Evolutionary conservation across 768 basidiomycete species (phyloP).

Genomic region (Phylloporus arenicola): DNA sequence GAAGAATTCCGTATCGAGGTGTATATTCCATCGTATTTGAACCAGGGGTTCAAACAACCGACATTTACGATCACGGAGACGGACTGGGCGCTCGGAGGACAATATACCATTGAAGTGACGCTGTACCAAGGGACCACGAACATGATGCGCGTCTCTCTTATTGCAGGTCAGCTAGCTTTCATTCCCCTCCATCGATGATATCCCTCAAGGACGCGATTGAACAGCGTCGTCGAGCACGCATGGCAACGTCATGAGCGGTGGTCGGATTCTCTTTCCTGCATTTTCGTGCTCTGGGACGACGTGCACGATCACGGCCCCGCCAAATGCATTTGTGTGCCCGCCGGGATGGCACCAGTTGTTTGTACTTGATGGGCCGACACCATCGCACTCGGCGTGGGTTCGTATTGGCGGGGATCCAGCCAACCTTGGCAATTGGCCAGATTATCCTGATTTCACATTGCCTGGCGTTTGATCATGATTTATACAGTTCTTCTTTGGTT

Average conservation of each 20-base stretch:
- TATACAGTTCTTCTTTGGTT: no score
- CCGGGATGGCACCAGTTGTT: slow-evolving; percentile 77
- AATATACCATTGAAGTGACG: slow-evolving; percentile 47
- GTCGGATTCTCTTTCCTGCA: slow-evolving; percentile 65
- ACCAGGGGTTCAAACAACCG: slow-evolving; percentile 56
- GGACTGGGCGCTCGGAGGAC: slow-evolving; percentile 59
- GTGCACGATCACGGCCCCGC: slow-evolving; percentile 75
- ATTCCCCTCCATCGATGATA: background rate
- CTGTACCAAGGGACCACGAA: slow-evolving; percentile 37
- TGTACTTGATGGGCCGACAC: slow-evolving; percentile 73
- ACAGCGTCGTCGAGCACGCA: slow-evolving; percentile 70
- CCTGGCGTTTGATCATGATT: slow-evolving; percentile 46
- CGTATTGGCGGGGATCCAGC: slow-evolving; percentile 76
- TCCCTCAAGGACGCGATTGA: slow-evolving; percentile 3
- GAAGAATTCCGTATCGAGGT: slow-evolving; percentile 77
- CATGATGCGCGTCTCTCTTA: slow-evolving; percentile 56
- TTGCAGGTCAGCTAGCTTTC: slow-evolving; percentile 50
- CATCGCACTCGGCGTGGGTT: slow-evolving; percentile 69
- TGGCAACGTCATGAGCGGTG: slow-evolving; percentile 68
- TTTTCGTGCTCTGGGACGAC: slow-evolving; percentile 64
- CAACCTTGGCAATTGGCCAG: slow-evolving; percentile 67
- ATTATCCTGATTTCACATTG: slow-evolving; percentile 57
- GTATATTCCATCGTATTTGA: slow-evolving; percentile 86
- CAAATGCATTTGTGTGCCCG: slow-evolving; percentile 59
- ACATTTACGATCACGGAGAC: slow-evolving; percentile 49